Evolutionary conservation across 2,329 filamentous ascomycete genomes (phyloP), one percentile per base, ranked within the genome.

Genomic region (Neospermospora avenae): DNA sequence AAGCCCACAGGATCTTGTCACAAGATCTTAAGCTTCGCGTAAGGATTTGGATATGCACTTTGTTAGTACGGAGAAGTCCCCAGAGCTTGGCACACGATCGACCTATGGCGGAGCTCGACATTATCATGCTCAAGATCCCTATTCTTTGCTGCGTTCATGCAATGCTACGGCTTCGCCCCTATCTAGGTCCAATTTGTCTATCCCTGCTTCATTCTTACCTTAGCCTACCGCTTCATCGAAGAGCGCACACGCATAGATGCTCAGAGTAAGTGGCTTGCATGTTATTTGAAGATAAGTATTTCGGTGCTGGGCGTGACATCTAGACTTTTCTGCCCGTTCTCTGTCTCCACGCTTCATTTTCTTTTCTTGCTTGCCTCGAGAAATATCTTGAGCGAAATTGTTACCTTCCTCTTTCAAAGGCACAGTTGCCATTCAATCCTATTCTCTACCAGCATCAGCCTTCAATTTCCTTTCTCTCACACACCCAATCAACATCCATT

Each of bases 1-100:
- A 34, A 16, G 37, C 24, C 24, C 25, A 25, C 56, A 58, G 48
- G 18, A 58, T 58, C 57, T 57, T 48, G 55, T 57, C 55, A 57
- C 18, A 48, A 24, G 18, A 28, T 48, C 34, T 49, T 44, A 49
- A 31, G 42, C 31, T 49, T 49, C 37, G 44, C 28, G 44, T 57
- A 37, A 49, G 31, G 28, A 39, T 57, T 46, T 31, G 42, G 22
- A 14, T 7, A 56, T 39, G 31, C 31, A 49, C 42, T 54, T 52
- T 52, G 34, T 25, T 52, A 52, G 34, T 34, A 39, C 34, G n/a
- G 31, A 39, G 24, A 42, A 6, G 39, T 45, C 39, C 53, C 34
- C 39, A 14, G 41, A 31, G 4, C 37, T 44, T 55, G 37, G 39
- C 53, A 25, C 22, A 25, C 28, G 35, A 24, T 45, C n/a, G 35